phyloP scores from a whole-genome alignment of 441 rosid species.

The Raphanus hybrid region DNA sequence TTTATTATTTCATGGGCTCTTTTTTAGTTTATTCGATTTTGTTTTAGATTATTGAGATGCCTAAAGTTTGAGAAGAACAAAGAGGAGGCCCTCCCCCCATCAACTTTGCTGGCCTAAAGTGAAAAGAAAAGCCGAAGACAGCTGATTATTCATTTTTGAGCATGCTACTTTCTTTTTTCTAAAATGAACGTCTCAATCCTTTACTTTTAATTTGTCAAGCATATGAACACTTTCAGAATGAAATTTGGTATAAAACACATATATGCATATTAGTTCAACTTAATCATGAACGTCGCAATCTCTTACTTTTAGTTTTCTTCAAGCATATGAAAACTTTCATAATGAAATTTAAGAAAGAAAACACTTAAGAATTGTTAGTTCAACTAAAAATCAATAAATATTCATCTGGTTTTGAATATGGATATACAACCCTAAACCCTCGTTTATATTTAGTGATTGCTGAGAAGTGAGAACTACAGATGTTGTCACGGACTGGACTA shows the following conservation, averaged over 20 bases:
- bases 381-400: neutral
- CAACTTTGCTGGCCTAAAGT: constrained; percentile 41
- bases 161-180: constrained; percentile 31
- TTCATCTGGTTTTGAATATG: constrained; percentile 25
- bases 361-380: neutral
- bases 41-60: constrained; percentile 22
- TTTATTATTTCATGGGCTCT: constrained; percentile 39
- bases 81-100: constrained; percentile 40
- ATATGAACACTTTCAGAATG: neutral
- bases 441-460: neutral
- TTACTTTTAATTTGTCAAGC: constrained; percentile 15
- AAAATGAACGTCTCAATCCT: constrained; percentile 32
- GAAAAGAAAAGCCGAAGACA: constrained; percentile 42
- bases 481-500: constrained; percentile 17
- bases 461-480: constrained; percentile 10
- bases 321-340: constrained; percentile 7
- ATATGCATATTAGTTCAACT: constrained; percentile 3
- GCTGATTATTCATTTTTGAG: constrained; percentile 28
- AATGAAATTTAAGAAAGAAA: neutral
- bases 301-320: constrained; percentile 13
- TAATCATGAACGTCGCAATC: constrained; percentile 29
- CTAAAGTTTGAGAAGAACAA: constrained; percentile 29
- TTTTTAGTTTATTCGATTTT: constrained; percentile 34
- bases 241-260: neutral
- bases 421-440: constrained; percentile 19